Evolutionary conservation across 2,329 filamentous ascomycete genomes (phyloP).

Genomic region (Claviceps humidiphila): DNA sequence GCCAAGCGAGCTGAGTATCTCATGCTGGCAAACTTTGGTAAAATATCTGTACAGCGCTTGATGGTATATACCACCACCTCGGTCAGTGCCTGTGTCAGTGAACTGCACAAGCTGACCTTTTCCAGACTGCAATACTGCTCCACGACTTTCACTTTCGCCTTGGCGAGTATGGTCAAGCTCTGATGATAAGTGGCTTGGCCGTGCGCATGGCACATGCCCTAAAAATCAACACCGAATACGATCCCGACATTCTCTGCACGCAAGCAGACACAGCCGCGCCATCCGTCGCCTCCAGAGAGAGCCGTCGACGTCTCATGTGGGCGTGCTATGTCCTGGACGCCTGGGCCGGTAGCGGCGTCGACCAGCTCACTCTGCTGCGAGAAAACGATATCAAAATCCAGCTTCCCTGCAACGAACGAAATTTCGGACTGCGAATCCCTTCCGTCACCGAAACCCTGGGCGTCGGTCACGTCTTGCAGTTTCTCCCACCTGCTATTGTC

Average conservation of each 20-base stretch:
- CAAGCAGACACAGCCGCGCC: constrained; percentile 17
- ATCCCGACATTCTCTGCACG: constrained; percentile 24
- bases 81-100: neutral
- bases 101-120: neutral
- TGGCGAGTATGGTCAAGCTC: constrained; percentile 25
- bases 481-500: constrained; percentile 25
- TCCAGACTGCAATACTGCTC: constrained; percentile 23
- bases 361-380: constrained; percentile 25
- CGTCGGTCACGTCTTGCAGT: constrained; percentile 27
- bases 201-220: constrained; percentile 29
- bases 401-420: constrained; percentile 26
- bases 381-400: constrained; percentile 29
- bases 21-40: constrained; percentile 24
- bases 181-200: constrained; percentile 27
- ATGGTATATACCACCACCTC: constrained; percentile 17
- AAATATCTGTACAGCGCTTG: constrained; percentile 24
- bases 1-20: constrained; percentile 24
- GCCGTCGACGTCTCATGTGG: constrained; percentile 28
- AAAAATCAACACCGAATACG: constrained; percentile 25
- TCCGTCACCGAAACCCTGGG: constrained; percentile 27
- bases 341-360: constrained; percentile 26
- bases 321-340: constrained; percentile 28
- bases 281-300: constrained; percentile 24
- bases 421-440: constrained; percentile 27
- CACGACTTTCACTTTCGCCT: constrained; percentile 27